Percentiles rank a stretch among this genome's conserved stretches.
phyloP scores from a whole-genome alignment of 495 filamentous ascomycete species.

The Chaetomium fimeti region DNA sequence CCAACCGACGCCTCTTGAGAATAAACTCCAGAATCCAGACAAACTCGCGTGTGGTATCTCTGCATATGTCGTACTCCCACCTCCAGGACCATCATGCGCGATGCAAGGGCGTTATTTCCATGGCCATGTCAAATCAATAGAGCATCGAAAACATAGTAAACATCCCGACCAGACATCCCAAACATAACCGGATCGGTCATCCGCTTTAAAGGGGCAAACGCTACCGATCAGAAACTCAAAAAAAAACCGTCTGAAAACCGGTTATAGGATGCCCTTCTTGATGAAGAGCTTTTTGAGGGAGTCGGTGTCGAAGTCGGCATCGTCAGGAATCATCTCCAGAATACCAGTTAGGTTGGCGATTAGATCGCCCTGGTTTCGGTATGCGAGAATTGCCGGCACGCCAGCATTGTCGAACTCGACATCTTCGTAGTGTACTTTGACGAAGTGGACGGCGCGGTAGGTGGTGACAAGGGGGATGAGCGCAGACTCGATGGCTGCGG shows the following conservation, averaged over 20 bases:
- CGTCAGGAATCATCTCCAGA: slow-evolving; percentile 76
- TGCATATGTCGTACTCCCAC: background rate
- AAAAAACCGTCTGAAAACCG: background rate
- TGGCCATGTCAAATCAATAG: background rate
- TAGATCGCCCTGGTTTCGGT: slow-evolving; percentile 79
- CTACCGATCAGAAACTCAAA: background rate
- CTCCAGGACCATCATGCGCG: background rate
- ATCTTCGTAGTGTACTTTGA: slow-evolving; percentile 87
- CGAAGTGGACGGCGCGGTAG: slow-evolving; percentile 72
- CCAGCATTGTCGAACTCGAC: slow-evolving; percentile 92
- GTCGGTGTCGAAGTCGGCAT: slow-evolving; percentile 53
- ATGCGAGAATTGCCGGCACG: slow-evolving; percentile 85
- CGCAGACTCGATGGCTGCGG: slow-evolving; percentile 71
- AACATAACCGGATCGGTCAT: background rate
- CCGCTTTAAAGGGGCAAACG: background rate
- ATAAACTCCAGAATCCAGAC: background rate
- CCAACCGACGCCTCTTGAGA: background rate
- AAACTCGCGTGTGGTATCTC: slow-evolving; percentile 15
- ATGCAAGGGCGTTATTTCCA: background rate
- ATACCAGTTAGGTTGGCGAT: slow-evolving; percentile 87
- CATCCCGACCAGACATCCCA: background rate
- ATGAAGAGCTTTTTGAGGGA: slow-evolving; percentile 49
- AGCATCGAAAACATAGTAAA: background rate
- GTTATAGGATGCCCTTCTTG: slow-evolving; percentile 48
- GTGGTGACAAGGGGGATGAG: slow-evolving; percentile 67